Conservation (phyloP, 148 eudicot genomes). For the Rhododendron ferrugineum region DNA sequence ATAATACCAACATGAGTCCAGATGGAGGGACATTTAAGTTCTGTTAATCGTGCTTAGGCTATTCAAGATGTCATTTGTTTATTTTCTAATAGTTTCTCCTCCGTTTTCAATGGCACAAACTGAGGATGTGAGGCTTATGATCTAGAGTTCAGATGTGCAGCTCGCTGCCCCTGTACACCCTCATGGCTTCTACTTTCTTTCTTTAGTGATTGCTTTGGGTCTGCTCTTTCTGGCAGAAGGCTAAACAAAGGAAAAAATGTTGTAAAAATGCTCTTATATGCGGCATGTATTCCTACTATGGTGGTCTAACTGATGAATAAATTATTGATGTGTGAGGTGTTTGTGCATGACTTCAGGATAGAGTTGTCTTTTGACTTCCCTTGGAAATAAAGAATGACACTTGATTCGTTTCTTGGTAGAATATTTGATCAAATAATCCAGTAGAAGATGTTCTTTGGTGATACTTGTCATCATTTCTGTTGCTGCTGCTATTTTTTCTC, state of each 20-base stretch:
- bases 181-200: neutral
- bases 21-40: neutral
- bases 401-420: neutral
- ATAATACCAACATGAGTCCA: neutral
- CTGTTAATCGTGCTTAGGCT: neutral
- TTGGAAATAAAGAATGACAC: neutral
- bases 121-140: neutral
- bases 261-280: neutral
- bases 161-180: neutral
- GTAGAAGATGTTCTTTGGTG: neutral
- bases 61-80: neutral
- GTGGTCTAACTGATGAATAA: neutral
- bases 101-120: neutral
- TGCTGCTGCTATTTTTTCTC: constrained; percentile 1
- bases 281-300: neutral
- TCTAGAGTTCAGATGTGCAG: neutral
- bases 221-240: neutral
- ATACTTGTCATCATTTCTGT: no score
- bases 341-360: neutral
- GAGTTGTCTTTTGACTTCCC: neutral
- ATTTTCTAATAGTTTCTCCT: neutral
- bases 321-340: neutral
- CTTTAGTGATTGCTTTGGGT: neutral
- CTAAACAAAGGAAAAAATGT: neutral
- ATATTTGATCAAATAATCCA: neutral